Percentiles rank a stretch among this genome's conserved stretches.
Evolutionary conservation across 2,329 filamentous ascomycete species (phyloP).

Genomic region (Ophiostoma tasmaniense): DNA sequence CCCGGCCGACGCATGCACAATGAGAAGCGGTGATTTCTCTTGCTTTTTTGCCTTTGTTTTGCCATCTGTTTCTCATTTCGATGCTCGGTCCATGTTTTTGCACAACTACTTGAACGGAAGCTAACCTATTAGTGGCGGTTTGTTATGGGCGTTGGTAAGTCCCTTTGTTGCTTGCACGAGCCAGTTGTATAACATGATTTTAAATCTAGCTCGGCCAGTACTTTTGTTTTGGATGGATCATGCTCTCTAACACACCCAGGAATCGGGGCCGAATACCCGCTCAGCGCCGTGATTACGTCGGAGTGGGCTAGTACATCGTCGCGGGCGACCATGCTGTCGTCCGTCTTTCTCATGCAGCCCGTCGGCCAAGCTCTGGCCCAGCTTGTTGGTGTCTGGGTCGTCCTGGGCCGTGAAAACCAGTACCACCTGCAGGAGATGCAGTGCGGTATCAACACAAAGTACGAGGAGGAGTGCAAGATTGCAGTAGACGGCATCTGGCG

Average conservation of each 20-base stretch:
- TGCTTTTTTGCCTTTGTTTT: background rate
- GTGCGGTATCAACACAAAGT: conserved; percentile 38
- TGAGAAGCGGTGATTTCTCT: background rate
- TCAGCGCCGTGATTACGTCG: conserved; percentile 58
- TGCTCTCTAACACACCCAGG: conserved; percentile 29
- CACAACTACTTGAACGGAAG: background rate
- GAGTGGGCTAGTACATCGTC: conserved; percentile 56
- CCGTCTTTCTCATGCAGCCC: conserved; percentile 62
- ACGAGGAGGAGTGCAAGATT: conserved; percentile 38
- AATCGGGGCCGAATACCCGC: conserved; percentile 60
- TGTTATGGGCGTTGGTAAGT: conserved; percentile 41
- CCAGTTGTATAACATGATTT: background rate
- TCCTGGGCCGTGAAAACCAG: conserved; percentile 37
- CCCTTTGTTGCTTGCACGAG: background rate
- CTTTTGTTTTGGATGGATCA: background rate
- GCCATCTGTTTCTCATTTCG: background rate
- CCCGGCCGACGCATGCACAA: background rate
- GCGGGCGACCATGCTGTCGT: conserved; percentile 59
- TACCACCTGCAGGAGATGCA: conserved; percentile 37
- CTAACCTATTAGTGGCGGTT: conserved; percentile 38
- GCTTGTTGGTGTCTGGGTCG: conserved; percentile 48
- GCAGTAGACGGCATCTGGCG: conserved; percentile 56
- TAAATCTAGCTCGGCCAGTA: background rate
- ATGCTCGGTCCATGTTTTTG: background rate
- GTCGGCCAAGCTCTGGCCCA: conserved; percentile 58